Base-by-base conservation (phyloP, 768 basidiomycete species). In the Rhizopogon rudus region DNA sequence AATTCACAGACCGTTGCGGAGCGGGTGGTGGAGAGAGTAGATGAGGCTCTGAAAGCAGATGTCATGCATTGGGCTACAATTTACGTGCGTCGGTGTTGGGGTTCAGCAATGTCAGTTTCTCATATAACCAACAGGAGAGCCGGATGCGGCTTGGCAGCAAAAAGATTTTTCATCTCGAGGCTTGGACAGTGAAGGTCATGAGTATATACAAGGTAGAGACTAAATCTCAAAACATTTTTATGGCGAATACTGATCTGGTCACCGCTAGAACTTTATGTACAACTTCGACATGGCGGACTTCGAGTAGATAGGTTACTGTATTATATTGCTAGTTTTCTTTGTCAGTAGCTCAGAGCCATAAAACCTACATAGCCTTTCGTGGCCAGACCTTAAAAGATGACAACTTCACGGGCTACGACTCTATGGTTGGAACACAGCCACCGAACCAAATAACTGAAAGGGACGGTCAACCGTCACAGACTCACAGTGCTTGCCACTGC, bases 61-160 rank as follows among this genome's bases (percentile, higher is more conserved):
- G 86, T 98, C 62, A 91, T 98, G 79, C 93, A 97, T 66, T 98
- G 95, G 95, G 93, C 96, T 3, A 93, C 97, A 22, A 88, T 96
- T 67, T 98, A 98, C 69, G 93, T 93, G 65, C 58, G 90, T 73
- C 17, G 25, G 12, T 35, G 16, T 22, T 41, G 51, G 37, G 3
- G 44, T 54, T 50, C 16, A 16, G 20, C 29, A n/a, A 37, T 25
- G 39, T 29, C 41, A 12, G 39, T 14, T 25, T 56, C 25, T 33
- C 12, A 42, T n/a, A 35, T 20, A 8, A 54, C 35, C 58, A 28
- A 25, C 61, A 97, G 93, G 95, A 99, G 74, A 81, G 90, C 39
- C 87, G 97, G n/a, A 91, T 98, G 91, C 83, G 93, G n/a, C 77
- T 86, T 53, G 96, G 96, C 5, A 82, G 83, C 66, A 91, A 91